phyloP scores from a whole-genome alignment of 805 yeast species.

The Brettanomyces bruxellensis region DNA sequence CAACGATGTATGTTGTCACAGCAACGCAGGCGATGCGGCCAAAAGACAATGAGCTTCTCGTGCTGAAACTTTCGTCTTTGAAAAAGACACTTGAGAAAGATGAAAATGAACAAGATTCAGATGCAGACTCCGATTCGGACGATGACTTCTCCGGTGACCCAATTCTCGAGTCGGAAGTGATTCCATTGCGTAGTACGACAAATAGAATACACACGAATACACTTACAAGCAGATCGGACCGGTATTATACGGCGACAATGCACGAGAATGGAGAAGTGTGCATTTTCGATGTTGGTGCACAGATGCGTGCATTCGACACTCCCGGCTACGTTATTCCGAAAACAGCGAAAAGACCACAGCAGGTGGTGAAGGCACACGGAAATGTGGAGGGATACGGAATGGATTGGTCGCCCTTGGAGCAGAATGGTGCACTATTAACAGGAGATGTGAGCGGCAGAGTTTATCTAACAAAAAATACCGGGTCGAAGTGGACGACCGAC shows the following conservation, averaged over 20 bases:
- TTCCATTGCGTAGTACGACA: constrained; percentile 74
- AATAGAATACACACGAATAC: constrained; percentile 85
- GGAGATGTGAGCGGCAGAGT: constrained; percentile 88
- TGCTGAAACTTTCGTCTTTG: constrained; percentile 74
- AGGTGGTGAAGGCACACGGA: constrained; percentile 79
- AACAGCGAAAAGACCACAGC: constrained; percentile 65
- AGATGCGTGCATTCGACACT: constrained; percentile 71
- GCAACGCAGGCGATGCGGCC: constrained; percentile 88
- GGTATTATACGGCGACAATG: constrained; percentile 80
- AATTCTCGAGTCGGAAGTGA: constrained; percentile 73
- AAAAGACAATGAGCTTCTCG: constrained; percentile 81
- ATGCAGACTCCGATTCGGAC: constrained; percentile 64
- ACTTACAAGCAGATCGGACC: constrained; percentile 61
- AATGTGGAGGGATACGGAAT: constrained; percentile 95
- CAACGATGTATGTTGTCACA: constrained; percentile 73
- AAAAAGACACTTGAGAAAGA: constrained; percentile 82
- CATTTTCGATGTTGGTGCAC: constrained; percentile 75
- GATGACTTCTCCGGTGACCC: constrained; percentile 68
- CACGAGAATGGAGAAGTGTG: constrained; percentile 84
- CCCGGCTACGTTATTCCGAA: constrained; percentile 84
- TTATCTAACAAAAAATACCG: constrained; percentile 66
- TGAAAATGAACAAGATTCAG: constrained; percentile 60
- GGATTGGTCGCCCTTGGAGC: constrained; percentile 88
- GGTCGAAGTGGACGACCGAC: constrained; percentile 79
- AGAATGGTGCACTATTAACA: constrained; percentile 71